Evolutionary conservation across 345 rosid species (phyloP).

Genomic region (Arabidopsis suecica): DNA sequence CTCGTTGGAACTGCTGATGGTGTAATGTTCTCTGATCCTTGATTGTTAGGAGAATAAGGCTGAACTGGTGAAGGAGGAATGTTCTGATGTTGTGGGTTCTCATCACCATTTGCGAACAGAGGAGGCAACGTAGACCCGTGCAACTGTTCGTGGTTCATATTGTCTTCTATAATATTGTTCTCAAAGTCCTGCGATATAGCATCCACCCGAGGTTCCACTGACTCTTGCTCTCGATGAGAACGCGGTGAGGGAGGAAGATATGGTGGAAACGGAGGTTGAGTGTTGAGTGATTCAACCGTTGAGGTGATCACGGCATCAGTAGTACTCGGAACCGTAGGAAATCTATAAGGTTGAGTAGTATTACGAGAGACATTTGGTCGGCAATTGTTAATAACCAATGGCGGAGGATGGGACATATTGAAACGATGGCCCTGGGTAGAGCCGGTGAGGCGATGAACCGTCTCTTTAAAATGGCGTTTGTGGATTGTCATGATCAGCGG

Average conservation of each 20-base stretch:
- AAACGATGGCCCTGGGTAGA: background rate
- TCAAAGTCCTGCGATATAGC: background rate
- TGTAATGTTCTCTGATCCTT: background rate
- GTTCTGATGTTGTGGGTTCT: background rate
- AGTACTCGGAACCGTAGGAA: background rate
- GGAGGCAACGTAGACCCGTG: conserved; percentile 51
- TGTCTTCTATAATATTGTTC: background rate
- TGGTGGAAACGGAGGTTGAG: background rate
- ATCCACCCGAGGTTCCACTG: background rate
- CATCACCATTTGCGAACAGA: conserved; percentile 43
- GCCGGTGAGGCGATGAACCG: background rate
- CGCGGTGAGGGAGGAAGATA: background rate
- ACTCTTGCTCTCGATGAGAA: background rate
- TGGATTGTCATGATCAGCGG: background rate
- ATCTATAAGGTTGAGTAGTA: background rate
- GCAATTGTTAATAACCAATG: background rate
- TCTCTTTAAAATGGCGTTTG: background rate
- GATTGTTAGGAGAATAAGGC: background rate
- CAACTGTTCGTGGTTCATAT: conserved; percentile 48
- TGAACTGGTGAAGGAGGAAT: conserved; percentile 5
- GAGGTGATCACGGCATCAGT: background rate
- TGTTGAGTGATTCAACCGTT: background rate
- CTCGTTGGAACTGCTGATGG: background rate
- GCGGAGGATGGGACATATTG: background rate
- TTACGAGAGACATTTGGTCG: background rate